phyloP scores from a whole-genome alignment of 2,329 filamentous ascomycete species.

The Pyrenochaeta sp. region DNA sequence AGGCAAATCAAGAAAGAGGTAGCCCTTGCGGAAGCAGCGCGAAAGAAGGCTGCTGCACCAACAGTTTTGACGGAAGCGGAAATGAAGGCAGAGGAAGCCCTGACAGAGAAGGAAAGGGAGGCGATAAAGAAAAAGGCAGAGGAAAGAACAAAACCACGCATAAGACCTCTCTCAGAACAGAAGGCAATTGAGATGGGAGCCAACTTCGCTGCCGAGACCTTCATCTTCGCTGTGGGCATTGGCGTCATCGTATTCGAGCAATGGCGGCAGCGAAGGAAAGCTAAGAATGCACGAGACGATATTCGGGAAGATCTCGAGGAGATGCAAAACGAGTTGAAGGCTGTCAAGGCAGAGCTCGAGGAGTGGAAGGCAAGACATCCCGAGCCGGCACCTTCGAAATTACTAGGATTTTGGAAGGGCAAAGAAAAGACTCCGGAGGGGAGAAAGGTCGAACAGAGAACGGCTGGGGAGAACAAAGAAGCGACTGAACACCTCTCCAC shows the following conservation, averaged over 20 bases:
- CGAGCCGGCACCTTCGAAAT: constrained; percentile 31
- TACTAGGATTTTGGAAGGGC: constrained; percentile 43
- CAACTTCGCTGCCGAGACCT: constrained; percentile 73
- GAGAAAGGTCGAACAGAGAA: constrained; percentile 24
- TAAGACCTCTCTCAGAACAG: constrained; percentile 70
- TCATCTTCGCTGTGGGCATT: constrained; percentile 71
- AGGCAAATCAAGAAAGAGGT: constrained; percentile 62
- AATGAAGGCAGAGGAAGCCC: constrained; percentile 63
- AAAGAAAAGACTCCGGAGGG: constrained; percentile 26
- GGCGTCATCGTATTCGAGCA: constrained; percentile 70
- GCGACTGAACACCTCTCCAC: constrained; percentile 1
- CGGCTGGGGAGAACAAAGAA: constrained; percentile 7
- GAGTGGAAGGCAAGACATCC: constrained; percentile 49
- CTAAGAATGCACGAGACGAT: constrained; percentile 66
- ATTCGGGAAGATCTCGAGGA: constrained; percentile 67
- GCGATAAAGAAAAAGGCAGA: constrained; percentile 55
- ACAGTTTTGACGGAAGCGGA: constrained; percentile 71
- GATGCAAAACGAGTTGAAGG: constrained; percentile 59
- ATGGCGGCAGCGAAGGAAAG: constrained; percentile 68
- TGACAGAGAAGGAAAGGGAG: constrained; percentile 57
- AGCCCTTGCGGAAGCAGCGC: constrained; percentile 64
- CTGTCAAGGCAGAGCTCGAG: constrained; percentile 51
- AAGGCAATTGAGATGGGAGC: constrained; percentile 75
- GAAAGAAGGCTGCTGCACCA: constrained; percentile 59
- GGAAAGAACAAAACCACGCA: constrained; percentile 59